Evolutionary conservation across 2,329 filamentous ascomycete genomes (phyloP), one percentile per base, ranked within the genome.

Genomic region (Penicillium verrucosum): DNA sequence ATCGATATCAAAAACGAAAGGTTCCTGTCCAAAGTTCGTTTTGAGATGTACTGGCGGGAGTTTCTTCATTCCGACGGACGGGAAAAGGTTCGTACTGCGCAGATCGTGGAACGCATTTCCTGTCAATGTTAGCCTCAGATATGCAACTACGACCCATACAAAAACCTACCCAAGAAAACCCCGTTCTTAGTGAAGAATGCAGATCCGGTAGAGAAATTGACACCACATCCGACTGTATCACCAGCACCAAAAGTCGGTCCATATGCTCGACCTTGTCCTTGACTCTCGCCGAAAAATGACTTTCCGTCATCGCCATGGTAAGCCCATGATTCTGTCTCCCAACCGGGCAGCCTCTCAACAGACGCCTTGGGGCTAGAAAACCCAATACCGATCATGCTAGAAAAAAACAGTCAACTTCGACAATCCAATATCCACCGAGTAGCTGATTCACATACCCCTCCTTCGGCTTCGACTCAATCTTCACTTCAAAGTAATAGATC

Each of bases 1-100:
- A 73, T 97, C 90, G 65, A 99, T 97, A 71, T 97, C 90, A 75
- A 89, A 99, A 43, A 90, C 82, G 73, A 97, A 97, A 4, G 89
- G 89, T 51, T 82, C 83, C 73, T 85, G 83, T 34, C 85, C 85
- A 69, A 88, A 87, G 68, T 88, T 88, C 34, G 80, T 81, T 42
- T 76, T 78, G 23, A 88, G 66, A 59, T 83, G 82, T 55, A 86
- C 83, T 48, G 80, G 79, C 0, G 81, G 79, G 63, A 78, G 70
- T 55, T 84, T 85, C 74, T 87, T 87, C 80, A 88, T 83, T n/a
- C 85, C 85, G 21, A 88, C 79, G 0, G 82, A 82, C 1, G 85
- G 85, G 66, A 75, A 81, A 8, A 80, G 67, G 55, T 74, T 75
- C 27, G 76, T 61, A 36, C 75, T 72, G 55, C 68, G 73, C 42